A percentile compares a stretch with the other conserved stretches of the same genome.
Conservation (phyloP, 441 rosid species). For the Croton setiger region DNA sequence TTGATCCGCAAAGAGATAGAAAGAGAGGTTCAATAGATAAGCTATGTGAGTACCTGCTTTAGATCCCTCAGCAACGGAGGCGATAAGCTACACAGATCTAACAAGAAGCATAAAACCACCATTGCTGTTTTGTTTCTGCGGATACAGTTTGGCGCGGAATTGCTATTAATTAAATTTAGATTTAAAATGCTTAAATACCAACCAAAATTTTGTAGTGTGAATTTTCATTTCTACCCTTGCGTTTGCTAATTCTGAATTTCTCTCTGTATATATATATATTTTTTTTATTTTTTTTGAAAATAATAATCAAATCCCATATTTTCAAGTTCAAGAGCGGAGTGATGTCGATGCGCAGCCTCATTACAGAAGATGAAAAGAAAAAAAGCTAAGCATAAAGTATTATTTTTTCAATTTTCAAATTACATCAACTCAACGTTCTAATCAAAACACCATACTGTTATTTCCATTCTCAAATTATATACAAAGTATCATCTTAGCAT, state of each 20-base stretch:
- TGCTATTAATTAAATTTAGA: not conserved
- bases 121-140: slow-evolving; percentile 33
- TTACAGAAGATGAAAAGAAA: too few species aligned
- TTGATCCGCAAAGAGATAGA: not conserved
- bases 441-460: too few species aligned
- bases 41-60: slow-evolving; percentile 50
- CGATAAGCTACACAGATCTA: slow-evolving; percentile 64
- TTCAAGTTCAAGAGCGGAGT: not conserved
- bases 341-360: too few species aligned
- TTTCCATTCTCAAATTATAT: not conserved
- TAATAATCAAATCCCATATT: not conserved
- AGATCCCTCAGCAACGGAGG: slow-evolving; percentile 54
- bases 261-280: too few species aligned
- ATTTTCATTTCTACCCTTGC: not conserved
- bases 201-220: not conserved
- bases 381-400: too few species aligned
- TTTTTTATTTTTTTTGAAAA: not conserved
- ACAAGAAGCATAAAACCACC: slow-evolving; percentile 63
- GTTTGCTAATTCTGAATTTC: not conserved
- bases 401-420: too few species aligned
- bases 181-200: not conserved
- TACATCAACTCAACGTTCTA: too few species aligned
- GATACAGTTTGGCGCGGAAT: slow-evolving; percentile 33
- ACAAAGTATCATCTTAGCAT: too few species aligned
- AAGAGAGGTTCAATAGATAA: not conserved